Base-by-base conservation (phyloP, 2,329 filamentous ascomycete species). In the Chrysoporthe austroafricana region DNA sequence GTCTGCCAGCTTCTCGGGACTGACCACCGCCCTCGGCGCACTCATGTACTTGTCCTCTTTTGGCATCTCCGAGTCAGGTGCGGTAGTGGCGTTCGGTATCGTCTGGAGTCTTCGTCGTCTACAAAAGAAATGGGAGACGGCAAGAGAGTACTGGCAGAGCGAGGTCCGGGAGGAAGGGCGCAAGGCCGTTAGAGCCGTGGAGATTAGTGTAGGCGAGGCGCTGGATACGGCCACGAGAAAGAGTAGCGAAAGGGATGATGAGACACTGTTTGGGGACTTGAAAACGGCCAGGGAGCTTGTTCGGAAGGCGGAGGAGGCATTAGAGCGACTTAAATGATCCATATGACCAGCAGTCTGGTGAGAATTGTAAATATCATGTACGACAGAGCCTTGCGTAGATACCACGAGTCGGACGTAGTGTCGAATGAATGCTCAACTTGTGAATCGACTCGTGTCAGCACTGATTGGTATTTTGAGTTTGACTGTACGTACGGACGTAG, bases 1-100 rank as follows among this genome's bases (percentile, higher is more conserved):
- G 74, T 91, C 92, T 0, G 80, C 93, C 0, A 90, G 89, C 63
- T 93, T 92, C 0, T 91, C 92, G 0, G 87, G 88, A 4, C 79
- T 91, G 3, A 86, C 86, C 0, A 81, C 80, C 0, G 82, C 83
- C 0, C 80, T 90, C 0, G 85, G 84, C 0, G 84, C 78, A 0
- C 79, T 90, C 11, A 80, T 86, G 1, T 90, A 90, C 73, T 72
- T 88, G 8, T 87, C 85, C 1, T 83, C 82, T 0, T 79, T 85
- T 26, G 83, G 86, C 3, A 68, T 86, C 0, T 90, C 89, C 74
- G 88, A 90, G 74, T 86, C 87, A 9, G 86, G 88, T 34, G 85
- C 87, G 1, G 83, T 90, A 2, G 86, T 86, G 8, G 87, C 88
- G 4, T 77, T 90, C 1, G 88, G 88, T 8, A 78, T 88, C 60